Evolutionary conservation across 140 eudicot genomes (phyloP).

Genomic region (Bidens hawaiensis): DNA sequence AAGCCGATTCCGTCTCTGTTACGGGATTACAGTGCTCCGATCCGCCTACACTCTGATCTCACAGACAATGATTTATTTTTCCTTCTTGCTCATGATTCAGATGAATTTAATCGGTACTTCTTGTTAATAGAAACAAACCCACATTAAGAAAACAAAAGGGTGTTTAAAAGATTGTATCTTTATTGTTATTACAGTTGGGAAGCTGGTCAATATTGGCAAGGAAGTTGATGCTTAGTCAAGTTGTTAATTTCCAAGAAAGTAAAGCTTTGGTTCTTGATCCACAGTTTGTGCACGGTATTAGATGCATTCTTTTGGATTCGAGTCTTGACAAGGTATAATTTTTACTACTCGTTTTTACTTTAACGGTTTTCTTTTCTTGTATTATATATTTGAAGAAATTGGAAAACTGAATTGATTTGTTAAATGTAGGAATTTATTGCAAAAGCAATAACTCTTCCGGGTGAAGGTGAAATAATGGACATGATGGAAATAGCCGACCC

Average conservation of each 20-base stretch:
- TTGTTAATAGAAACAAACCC: background rate
- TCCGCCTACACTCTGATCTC: slow-evolving; percentile 83
- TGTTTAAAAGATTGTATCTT: background rate
- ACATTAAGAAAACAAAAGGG: background rate
- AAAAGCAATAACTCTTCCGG: slow-evolving; percentile 85
- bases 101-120: slow-evolving; percentile 87
- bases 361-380: too few species aligned
- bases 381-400: background rate
- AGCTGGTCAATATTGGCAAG: slow-evolving; percentile 88
- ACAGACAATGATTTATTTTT: slow-evolving; percentile 71
- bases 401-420: background rate
- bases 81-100: slow-evolving; percentile 98
- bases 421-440: slow-evolving; percentile 81
- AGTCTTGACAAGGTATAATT: slow-evolving; percentile 92
- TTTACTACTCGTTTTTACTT: background rate
- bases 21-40: slow-evolving; percentile 93
- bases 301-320: slow-evolving; percentile 53
- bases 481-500: slow-evolving; percentile 95
- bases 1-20: slow-evolving; percentile 82
- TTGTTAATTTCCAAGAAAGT: slow-evolving; percentile 70
- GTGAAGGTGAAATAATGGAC: slow-evolving; percentile 96
- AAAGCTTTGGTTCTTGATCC: slow-evolving; percentile 59
- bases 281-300: slow-evolving; percentile 59
- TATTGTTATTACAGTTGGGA: slow-evolving; percentile 67
- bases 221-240: slow-evolving; percentile 78